Evolutionary conservation across 495 filamentous ascomycete genomes (phyloP), one percentile per base, ranked within the genome.

Genomic region (Xylaria venustula): DNA sequence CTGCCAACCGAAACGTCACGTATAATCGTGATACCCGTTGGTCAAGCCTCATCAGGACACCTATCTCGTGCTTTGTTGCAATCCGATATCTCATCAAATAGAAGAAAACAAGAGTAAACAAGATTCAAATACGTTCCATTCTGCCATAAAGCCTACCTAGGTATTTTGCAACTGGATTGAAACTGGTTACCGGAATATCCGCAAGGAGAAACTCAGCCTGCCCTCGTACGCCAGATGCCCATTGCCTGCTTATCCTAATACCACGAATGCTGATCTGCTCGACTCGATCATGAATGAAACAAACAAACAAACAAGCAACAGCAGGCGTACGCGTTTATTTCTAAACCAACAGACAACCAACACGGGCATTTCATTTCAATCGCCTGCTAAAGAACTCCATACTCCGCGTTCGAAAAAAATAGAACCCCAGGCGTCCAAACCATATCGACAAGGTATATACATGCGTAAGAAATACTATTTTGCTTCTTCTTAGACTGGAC

Each of bases 391-490:
- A 62, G 8, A 52, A 12, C 36, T 12, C 37, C 41, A 47, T 30
- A 34, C 48, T 15, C 19, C 15, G 19, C 3, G 8, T 19, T 28
- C 34, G 23, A 42, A 23, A 41, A 54, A 52, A 25, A 26, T 32
- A 25, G 32, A n/a, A n/a, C n/a, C n/a, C n/a, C n/a, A 20, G 32
- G 20, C 7, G 7, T 26, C 23, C 22, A 9, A 54, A 54, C 6
- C 3, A 54, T 42, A 41, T 34, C 53, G 14, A 45, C 41, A 34
- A 40, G 53, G 53, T 55, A 55, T 55, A 44, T 55, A 45, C 53
- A 55, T 32, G 26, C 53, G 28, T 2, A 20, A 7, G 12, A 45
- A 44, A 44, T 45, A 11, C 19, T 22, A 20, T 30, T 44, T 51
- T 9, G 17, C 23, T 34, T n/a, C n/a, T n/a, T n/a, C n/a, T n/a